Percentiles rank a stretch among this genome's conserved stretches.
Conservation (phyloP, 306 rosid species). For the Aeschynomene evenia region DNA sequence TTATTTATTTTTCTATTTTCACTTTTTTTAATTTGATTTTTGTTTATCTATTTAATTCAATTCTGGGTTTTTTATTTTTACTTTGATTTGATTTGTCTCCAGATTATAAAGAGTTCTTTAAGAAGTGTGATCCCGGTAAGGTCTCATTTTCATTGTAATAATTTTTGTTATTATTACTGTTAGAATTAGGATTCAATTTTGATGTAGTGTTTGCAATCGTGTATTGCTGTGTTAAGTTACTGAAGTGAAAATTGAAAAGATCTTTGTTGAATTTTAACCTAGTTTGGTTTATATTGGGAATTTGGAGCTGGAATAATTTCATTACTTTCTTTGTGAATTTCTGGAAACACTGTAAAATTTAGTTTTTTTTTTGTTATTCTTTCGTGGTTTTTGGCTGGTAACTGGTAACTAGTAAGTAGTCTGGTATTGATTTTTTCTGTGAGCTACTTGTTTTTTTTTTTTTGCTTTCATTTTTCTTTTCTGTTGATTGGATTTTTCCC, state of each 20-base stretch:
- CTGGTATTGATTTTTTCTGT: not conserved
- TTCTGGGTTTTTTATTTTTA: not conserved
- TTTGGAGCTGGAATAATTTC: not conserved
- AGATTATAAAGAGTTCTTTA: conserved; percentile 48
- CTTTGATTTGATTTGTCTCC: not conserved
- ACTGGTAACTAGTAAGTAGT: no score
- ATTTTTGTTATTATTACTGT: not conserved
- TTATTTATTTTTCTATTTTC: no score
- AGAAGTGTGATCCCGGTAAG: conserved; percentile 46
- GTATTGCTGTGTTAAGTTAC: not conserved
- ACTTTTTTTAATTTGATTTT: not conserved
- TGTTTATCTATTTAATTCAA: no score
- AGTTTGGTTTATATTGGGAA: not conserved
- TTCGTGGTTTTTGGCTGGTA: not conserved
- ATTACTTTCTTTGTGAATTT: not conserved
- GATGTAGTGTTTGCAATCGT: not conserved
- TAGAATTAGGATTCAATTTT: not conserved
- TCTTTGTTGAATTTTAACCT: not conserved
- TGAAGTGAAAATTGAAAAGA: not conserved
- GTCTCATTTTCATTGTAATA: not conserved
- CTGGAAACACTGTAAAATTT: not conserved
- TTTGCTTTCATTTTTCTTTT: not conserved
- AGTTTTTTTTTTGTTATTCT: not conserved
- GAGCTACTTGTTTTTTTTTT: not conserved
- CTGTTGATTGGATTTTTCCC: not conserved